Percentiles rank a stretch among this genome's conserved stretches.
These are phyloP conservation scores for Mycena chlorophos DNA, from an alignment of 768 basidiomycete species.

Conservation along the genomic window DNA sequence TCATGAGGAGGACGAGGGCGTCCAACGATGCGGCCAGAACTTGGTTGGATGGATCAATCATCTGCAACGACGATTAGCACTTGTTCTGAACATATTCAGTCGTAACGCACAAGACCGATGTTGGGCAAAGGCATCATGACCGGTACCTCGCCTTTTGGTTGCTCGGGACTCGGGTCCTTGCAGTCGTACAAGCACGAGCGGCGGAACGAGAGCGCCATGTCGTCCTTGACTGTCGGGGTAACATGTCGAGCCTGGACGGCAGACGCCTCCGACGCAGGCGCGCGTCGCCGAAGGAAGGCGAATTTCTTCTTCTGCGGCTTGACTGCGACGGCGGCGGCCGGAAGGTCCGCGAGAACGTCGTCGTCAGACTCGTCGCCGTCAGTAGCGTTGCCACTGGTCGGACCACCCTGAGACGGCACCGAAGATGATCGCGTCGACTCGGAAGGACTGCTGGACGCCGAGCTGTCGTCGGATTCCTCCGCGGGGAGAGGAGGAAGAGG, in stretches of 20 bases:
- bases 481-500: neutral
- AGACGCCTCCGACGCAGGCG: no score
- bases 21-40: slow-evolving; percentile 37
- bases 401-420: no score
- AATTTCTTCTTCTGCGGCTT: neutral
- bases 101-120: slow-evolving; percentile 25
- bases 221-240: slow-evolving; percentile 14
- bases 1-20: slow-evolving; percentile 47
- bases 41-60: slow-evolving; percentile 25
- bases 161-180: slow-evolving; percentile 29
- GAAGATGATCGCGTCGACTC: no score
- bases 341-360: neutral
- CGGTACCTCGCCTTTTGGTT: slow-evolving; percentile 24
- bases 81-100: no score
- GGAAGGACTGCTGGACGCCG: no score
- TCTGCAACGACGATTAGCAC: no score
- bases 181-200: slow-evolving; percentile 30
- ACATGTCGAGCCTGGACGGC: no score
- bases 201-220: slow-evolving; percentile 25
- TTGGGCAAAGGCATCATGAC: slow-evolving; percentile 30
- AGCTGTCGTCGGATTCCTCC: neutral
- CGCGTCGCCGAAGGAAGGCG: neutral
- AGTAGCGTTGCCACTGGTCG: neutral
- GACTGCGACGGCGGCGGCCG: neutral
- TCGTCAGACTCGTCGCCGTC: neutral